phyloP scores from a whole-genome alignment of 2,329 filamentous ascomycete species.

The Phaeosphaeriaceae sp. region DNA sequence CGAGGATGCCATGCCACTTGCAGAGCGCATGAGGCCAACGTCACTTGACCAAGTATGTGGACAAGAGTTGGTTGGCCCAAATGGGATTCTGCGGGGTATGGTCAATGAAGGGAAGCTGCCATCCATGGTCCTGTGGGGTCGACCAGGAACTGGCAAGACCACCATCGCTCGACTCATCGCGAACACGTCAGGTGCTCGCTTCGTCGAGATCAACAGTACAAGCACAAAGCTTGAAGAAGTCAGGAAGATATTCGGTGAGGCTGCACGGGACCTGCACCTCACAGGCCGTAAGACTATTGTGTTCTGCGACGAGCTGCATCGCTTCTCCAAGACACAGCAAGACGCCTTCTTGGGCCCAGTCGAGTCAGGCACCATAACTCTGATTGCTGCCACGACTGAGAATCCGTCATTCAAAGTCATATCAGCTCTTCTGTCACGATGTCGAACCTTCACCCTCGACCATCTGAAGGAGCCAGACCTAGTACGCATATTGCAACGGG shows the following conservation, averaged over 20 bases:
- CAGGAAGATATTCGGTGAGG: slow-evolving; percentile 89
- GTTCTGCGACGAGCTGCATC: slow-evolving; percentile 96
- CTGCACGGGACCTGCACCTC: slow-evolving; percentile 76
- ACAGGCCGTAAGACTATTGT: slow-evolving; percentile 92
- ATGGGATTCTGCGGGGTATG: slow-evolving; percentile 83
- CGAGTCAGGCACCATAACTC: slow-evolving; percentile 85
- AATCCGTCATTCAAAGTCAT: slow-evolving; percentile 96
- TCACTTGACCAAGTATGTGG: slow-evolving; percentile 86
- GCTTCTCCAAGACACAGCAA: slow-evolving; percentile 90
- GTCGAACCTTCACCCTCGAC: slow-evolving; percentile 85
- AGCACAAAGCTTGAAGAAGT: slow-evolving; percentile 85
- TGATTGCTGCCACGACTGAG: slow-evolving; percentile 96
- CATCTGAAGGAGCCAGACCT: slow-evolving; percentile 77
- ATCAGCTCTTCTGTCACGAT: slow-evolving; percentile 83
- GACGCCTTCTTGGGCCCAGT: slow-evolving; percentile 94
- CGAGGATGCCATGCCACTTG: slow-evolving; percentile 78
- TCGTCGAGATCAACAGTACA: slow-evolving; percentile 85
- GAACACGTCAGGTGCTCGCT: slow-evolving; percentile 62
- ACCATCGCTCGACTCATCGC: slow-evolving; percentile 93
- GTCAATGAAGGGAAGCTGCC: slow-evolving; percentile 87
- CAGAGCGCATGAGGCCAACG: slow-evolving; percentile 89
- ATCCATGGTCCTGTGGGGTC: slow-evolving; percentile 94
- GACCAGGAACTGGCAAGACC: slow-evolving; percentile 82
- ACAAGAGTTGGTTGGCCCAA: slow-evolving; percentile 85
- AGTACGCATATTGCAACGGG: slow-evolving; percentile 75